Conservation (phyloP, 2,329 filamentous ascomycete genomes). For the Ceratocystis alfenasii region DNA sequence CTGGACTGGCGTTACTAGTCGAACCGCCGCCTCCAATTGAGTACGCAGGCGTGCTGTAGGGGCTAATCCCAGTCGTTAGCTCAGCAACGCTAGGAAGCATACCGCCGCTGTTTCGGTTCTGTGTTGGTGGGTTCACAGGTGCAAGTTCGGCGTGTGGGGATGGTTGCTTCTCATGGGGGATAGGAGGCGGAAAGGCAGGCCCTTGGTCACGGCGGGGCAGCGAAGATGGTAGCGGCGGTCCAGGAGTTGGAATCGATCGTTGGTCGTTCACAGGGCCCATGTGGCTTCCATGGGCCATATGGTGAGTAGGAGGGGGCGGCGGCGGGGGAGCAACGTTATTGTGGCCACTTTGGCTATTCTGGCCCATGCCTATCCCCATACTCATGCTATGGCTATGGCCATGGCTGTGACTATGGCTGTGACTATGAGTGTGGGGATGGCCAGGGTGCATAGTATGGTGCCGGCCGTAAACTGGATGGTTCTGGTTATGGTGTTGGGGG, state of each 20-base stretch:
- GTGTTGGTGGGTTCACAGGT: constrained; percentile 22
- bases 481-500: constrained; percentile 13
- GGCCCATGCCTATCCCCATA: constrained; percentile 24
- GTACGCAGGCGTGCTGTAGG: constrained; percentile 48
- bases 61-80: constrained; percentile 51
- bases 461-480: constrained; percentile 35
- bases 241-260: constrained; percentile 25
- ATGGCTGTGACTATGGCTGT: constrained; percentile 25
- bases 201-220: constrained; percentile 18
- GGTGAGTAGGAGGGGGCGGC: constrained; percentile 26
- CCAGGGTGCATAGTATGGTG: constrained; percentile 29
- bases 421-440: constrained; percentile 20
- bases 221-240: constrained; percentile 28
- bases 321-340: constrained; percentile 21
- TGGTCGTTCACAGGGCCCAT: constrained; percentile 45
- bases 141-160: constrained; percentile 15
- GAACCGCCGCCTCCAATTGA: constrained; percentile 30
- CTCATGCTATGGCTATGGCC: constrained; percentile 27
- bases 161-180: constrained; percentile 26
- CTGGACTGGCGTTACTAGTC: constrained; percentile 30
- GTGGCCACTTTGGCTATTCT: not conserved
- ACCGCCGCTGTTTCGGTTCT: constrained; percentile 31
- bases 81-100: constrained; percentile 51
- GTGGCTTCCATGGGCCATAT: constrained; percentile 33
- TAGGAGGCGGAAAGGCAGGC: constrained; percentile 24